phyloP scores from a whole-genome alignment of 345 rosid species.

The Eutrema heterophyllum region DNA sequence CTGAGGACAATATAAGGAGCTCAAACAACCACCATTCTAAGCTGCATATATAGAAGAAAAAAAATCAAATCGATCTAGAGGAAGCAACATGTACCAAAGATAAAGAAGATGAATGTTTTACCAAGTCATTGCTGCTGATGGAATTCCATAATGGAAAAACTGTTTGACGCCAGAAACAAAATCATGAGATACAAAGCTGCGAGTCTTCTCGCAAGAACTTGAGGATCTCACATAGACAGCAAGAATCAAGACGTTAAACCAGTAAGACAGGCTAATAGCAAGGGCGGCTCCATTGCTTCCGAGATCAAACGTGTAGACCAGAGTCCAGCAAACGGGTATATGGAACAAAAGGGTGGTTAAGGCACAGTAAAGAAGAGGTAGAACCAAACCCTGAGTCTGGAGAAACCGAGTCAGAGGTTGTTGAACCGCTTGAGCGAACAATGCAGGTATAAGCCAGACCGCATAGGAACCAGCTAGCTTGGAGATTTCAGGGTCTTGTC shows the following conservation, averaged over 20 bases:
- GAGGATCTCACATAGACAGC: constrained; percentile 32
- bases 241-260: constrained; percentile 39
- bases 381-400: constrained; percentile 19
- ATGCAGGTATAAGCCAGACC: constrained; percentile 11
- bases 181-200: constrained; percentile 14
- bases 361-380: constrained; percentile 19
- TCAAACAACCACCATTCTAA: constrained; percentile 72
- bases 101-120: background rate
- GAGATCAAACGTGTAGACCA: constrained; percentile 17
- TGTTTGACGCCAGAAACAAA: constrained; percentile 23
- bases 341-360: constrained; percentile 18
- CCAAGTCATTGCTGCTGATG: constrained; percentile 56
- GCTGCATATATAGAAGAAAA: constrained; percentile 24
- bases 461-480: constrained; percentile 16
- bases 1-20: constrained; percentile 45
- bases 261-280: constrained; percentile 40
- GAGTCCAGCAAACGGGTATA: constrained; percentile 6
- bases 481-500: constrained; percentile 31
- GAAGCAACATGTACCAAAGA: background rate
- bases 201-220: constrained; percentile 36
- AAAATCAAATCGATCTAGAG: background rate
- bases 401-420: constrained; percentile 30
- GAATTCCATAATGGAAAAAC: constrained; percentile 38
- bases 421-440: constrained; percentile 20
- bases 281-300: constrained; percentile 42